Evolutionary conservation across 805 yeast genomes (phyloP), one percentile per base, ranked within the genome.

Genomic region (Saturnispora zaruensis): DNA sequence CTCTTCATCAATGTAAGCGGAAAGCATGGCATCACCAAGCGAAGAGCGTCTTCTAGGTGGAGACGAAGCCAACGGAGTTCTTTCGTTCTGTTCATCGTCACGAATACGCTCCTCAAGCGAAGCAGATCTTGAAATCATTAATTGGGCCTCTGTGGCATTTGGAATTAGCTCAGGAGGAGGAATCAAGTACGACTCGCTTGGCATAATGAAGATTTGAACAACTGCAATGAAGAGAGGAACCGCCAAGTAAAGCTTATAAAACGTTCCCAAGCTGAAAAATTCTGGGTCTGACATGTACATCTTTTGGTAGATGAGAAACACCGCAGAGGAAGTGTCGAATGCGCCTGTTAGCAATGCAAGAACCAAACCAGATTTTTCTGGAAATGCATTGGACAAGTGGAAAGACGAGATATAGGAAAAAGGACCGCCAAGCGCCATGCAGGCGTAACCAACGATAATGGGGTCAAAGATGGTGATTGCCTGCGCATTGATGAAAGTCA

Each of bases 391-490:
- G 23, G 81, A 76, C 51, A 77, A 68, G 60, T 77, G 82, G 64
- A 77, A 77, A 6, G 77, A 72, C 7, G 81, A 76, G 55, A 77
- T 77, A 61, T 65, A 77, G 1, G 77, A 70, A 62, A 77, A 77
- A 16, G 82, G 81, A 4, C 82, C 82, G 32, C 81, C 82, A 49
- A 77, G 66, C 1, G 82, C 79, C 76, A 77, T 68, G 6, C 66
- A 65, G 1, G 74, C 71, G 56, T 76, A 77, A 7, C 81, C 82
- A 42, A 72, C 48, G 41, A 77, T 55, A 59, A 76, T 77, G 2
- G 82, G 81, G 57, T 77, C 82, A 43, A 76, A 63, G 11, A 52
- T 46, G 6, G 56, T 43, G 45, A 67, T 62, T 11, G 52, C 33
- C 4, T 53, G 51, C 25, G 78, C 68, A 56, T 64, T 61, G 41